These are phyloP conservation scores for Petrea volubilis DNA, from an alignment of 257 asterid species.

Conservation along the genomic window DNA sequence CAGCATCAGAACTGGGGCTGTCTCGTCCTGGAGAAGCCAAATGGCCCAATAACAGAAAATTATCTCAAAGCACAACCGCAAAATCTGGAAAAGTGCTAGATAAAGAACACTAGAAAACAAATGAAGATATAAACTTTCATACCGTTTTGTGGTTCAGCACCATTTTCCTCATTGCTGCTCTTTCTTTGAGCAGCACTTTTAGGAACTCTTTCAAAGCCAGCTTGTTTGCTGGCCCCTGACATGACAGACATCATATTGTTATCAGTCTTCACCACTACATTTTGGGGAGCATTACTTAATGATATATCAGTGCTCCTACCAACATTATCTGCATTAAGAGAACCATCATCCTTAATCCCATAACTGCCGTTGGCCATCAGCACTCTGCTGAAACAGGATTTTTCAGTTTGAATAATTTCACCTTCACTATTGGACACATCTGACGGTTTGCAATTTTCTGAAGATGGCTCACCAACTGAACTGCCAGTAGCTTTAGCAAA, in stretches of 20 bases:
- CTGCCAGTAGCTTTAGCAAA: conserved; percentile 30
- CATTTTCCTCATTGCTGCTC: conserved; percentile 31
- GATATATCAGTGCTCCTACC: conserved; percentile 16
- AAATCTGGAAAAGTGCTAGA: conserved; percentile 11
- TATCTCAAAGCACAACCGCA: conserved; percentile 12
- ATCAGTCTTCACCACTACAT: conserved; percentile 26
- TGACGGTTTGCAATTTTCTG: conserved; percentile 27
- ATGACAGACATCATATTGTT: neutral
- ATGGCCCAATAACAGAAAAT: conserved; percentile 30
- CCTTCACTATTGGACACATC: conserved; percentile 28
- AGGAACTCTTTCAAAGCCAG: neutral
- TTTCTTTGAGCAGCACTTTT: conserved; percentile 32
- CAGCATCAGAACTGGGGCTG: conserved; percentile 28
- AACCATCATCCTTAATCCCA: conserved; percentile 33
- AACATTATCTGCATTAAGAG: conserved; percentile 24
- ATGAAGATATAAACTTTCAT: neutral
- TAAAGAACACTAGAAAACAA: neutral
- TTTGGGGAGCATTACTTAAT: conserved; percentile 26
- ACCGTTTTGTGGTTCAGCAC: conserved; percentile 31
- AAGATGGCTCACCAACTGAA: conserved; percentile 26
- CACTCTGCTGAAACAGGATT: conserved; percentile 33
- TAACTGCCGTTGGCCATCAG: conserved; percentile 24
- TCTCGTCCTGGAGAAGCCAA: conserved; percentile 38
- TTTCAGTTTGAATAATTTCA: conserved; percentile 33
- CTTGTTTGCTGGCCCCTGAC: neutral